Percentiles rank a stretch among this genome's conserved stretches.
Evolutionary conservation across 2,329 filamentous ascomycete genomes (phyloP).

Genomic region (Ophiosphaerella herpotricha): DNA sequence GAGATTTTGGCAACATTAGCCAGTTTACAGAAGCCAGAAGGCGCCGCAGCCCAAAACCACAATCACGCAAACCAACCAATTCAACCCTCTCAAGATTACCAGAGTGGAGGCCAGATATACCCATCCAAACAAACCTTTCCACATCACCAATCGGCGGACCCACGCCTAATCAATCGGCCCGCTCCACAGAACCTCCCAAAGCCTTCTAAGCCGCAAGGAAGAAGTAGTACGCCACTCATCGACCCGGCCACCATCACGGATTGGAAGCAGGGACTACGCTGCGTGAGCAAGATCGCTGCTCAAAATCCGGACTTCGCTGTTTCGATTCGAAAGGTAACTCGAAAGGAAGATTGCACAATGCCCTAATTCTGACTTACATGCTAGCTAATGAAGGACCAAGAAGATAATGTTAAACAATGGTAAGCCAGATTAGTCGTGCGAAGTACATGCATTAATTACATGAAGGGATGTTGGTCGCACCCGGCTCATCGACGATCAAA

Average conservation of each 20-base stretch:
- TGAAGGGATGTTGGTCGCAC: conserved; percentile 55
- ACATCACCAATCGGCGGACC: conserved; percentile 23
- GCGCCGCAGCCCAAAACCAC: conserved; percentile 15
- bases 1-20: conserved; percentile 43
- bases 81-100: conserved; percentile 8
- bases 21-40: conserved; percentile 27
- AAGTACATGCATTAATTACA: background rate
- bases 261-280: conserved; percentile 54
- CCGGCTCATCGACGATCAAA: conserved; percentile 57
- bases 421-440: background rate
- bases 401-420: conserved; percentile 66
- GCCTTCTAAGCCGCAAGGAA: conserved; percentile 18
- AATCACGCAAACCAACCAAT: conserved; percentile 7
- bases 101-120: conserved; percentile 4
- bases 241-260: conserved; percentile 55
- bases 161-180: conserved; percentile 24
- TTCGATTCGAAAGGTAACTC: conserved; percentile 46
- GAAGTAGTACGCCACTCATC: conserved; percentile 35
- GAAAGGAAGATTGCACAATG: background rate
- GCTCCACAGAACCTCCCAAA: conserved; percentile 18
- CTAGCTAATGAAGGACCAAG: conserved; percentile 66
- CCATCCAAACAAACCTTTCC: conserved; percentile 1
- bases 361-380: conserved; percentile 12
- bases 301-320: conserved; percentile 50
- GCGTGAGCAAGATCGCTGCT: conserved; percentile 52